Evolutionary conservation across 805 yeast genomes (phyloP).

Genomic region (Suhomyces pyralidae): DNA sequence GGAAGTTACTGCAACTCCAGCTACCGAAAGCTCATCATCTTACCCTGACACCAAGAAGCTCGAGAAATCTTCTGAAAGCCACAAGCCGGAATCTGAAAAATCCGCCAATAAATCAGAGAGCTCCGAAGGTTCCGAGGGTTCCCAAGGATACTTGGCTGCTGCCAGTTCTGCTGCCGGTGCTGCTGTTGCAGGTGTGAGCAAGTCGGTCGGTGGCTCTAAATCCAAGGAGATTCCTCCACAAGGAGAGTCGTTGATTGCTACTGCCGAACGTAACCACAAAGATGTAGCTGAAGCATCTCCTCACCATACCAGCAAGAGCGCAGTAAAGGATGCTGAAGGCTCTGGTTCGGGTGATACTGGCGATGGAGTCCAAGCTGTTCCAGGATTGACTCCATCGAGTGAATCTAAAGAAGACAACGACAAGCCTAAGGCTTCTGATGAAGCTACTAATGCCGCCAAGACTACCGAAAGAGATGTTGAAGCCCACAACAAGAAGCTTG

Average conservation of each 20-base stretch:
- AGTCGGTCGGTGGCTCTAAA: neutral
- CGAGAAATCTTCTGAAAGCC: neutral
- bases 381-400: conserved; percentile 14
- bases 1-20: conserved; percentile 1
- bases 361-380: conserved; percentile 17
- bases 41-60: too few species aligned
- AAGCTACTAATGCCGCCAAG: conserved; percentile 2
- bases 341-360: neutral
- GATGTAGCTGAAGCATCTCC: conserved; percentile 14
- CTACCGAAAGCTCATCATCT: neutral
- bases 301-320: conserved; percentile 5
- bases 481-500: conserved; percentile 27
- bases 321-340: conserved; percentile 1
- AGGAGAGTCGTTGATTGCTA: conserved; percentile 18
- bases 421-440: neutral
- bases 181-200: conserved; percentile 11
- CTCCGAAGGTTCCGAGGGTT: neutral
- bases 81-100: neutral
- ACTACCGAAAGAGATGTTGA: conserved; percentile 22
- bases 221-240: neutral
- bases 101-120: neutral
- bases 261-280: conserved; percentile 16
- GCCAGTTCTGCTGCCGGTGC: conserved; percentile 20
- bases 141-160: conserved; percentile 7
- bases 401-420: conserved; percentile 1